Percentiles rank a stretch among this genome's conserved stretches.
phyloP scores from a whole-genome alignment of 441 rosid species.

The Populus hybrid region DNA sequence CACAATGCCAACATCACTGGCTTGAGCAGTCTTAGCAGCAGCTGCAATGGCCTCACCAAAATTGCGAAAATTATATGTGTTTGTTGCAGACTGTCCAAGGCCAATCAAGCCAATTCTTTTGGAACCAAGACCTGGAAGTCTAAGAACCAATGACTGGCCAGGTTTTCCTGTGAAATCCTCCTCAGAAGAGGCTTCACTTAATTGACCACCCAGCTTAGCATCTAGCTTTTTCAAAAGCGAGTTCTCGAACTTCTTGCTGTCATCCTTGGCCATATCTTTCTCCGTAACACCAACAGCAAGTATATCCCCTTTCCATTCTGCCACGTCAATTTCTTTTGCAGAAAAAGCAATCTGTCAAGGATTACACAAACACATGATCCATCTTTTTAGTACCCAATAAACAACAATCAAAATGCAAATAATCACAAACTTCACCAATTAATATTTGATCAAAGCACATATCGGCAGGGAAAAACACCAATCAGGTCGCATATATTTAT shows the following conservation, averaged over 20 bases:
- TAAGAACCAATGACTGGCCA: conserved; percentile 69
- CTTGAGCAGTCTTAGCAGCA: conserved; percentile 63
- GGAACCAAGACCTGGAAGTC: conserved; percentile 70
- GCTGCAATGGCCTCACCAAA: conserved; percentile 74
- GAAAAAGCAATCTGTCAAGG: conserved; percentile 58
- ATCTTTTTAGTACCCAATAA: not conserved
- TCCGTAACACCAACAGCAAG: conserved; percentile 80
- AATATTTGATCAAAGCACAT: not conserved
- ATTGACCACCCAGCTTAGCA: conserved; percentile 54
- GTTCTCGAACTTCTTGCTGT: conserved; percentile 60
- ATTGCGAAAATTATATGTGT: conserved; percentile 41
- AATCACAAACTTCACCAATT: not conserved
- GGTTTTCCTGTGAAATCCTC: conserved; percentile 81
- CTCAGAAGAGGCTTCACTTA: conserved; percentile 70
- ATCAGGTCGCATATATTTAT: not conserved
- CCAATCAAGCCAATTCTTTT: conserved; percentile 85
- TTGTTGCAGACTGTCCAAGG: conserved; percentile 59
- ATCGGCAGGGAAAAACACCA: not conserved
- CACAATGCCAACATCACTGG: conserved; percentile 47
- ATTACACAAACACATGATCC: conserved; percentile 15
- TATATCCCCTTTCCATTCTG: conserved; percentile 77
- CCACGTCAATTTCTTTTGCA: conserved; percentile 65
- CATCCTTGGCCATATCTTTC: conserved; percentile 62
- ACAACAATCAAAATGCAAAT: not conserved
- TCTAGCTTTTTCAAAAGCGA: conserved; percentile 68